These are phyloP conservation scores for Rhinocladiella similis DNA, from an alignment of 2,329 filamentous ascomycete genomes.

Conservation along the genomic window DNA sequence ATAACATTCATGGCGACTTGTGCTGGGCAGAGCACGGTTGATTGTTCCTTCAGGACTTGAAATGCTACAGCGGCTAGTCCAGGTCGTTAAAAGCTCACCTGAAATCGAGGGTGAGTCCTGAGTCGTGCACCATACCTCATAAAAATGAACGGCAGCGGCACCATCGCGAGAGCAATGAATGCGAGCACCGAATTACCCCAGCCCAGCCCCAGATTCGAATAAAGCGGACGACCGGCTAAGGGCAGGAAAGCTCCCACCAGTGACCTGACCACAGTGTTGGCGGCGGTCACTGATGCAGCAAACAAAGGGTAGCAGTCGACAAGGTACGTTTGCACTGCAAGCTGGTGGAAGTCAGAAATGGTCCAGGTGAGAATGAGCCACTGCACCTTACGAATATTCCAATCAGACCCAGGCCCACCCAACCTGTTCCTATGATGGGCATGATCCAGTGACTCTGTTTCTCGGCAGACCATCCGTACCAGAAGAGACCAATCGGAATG, in stretches of 20 bases:
- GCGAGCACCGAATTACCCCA: conserved; percentile 48
- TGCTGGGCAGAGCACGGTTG: too few species aligned
- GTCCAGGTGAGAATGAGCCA: not conserved
- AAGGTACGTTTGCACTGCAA: conserved; percentile 34
- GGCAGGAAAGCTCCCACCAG: conserved; percentile 52
- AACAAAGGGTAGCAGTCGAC: conserved; percentile 46
- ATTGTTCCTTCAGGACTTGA: too few species aligned
- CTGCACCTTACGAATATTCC: conserved; percentile 27
- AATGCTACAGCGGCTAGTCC: not conserved
- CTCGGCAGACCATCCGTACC: conserved; percentile 50
- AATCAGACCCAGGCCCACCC: conserved; percentile 40
- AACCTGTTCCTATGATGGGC: conserved; percentile 44
- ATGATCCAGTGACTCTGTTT: conserved; percentile 45
- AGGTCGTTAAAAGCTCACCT: conserved; percentile 5
- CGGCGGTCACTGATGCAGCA: conserved; percentile 49
- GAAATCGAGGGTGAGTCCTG: conserved; percentile 7
- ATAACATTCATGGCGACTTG: too few species aligned
- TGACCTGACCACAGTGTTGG: conserved; percentile 46
- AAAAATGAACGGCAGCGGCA: conserved; percentile 10
- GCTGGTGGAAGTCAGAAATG: not conserved
- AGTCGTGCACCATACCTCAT: conserved; percentile 8
- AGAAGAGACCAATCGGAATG: conserved; percentile 47
- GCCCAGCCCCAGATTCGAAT: conserved; percentile 37
- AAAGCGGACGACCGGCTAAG: conserved; percentile 47
- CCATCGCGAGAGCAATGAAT: conserved; percentile 37